Evolutionary conservation across 495 filamentous ascomycete genomes (phyloP).

Genomic region (Hypoxylon intermedium): DNA sequence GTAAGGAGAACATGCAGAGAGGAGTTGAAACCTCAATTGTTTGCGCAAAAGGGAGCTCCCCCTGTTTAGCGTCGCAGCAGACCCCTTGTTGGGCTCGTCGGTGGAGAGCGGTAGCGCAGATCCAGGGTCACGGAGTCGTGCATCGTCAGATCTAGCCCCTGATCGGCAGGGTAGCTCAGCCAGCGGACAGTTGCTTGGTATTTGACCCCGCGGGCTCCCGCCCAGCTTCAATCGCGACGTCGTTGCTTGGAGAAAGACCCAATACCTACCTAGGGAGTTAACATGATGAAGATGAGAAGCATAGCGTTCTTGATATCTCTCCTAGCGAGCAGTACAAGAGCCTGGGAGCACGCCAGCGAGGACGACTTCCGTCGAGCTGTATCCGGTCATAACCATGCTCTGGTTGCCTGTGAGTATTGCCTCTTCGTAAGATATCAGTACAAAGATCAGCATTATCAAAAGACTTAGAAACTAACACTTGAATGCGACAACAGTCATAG

Average conservation of each 20-base stretch:
- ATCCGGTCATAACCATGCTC: slow-evolving; percentile 41
- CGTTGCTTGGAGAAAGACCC: not conserved
- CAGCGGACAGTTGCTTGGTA: slow-evolving; percentile 15
- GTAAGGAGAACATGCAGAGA: slow-evolving; percentile 35
- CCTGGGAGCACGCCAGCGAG: slow-evolving; percentile 49
- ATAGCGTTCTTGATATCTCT: slow-evolving; percentile 23
- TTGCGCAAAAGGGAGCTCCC: slow-evolving; percentile 25
- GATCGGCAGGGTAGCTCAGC: slow-evolving; percentile 37
- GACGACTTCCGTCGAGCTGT: slow-evolving; percentile 42
- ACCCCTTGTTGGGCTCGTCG: slow-evolving; percentile 12
- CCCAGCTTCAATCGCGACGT: slow-evolving; percentile 9
- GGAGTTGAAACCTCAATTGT: slow-evolving; percentile 41
- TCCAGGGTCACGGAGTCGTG: slow-evolving; percentile 27
- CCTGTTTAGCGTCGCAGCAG: slow-evolving; percentile 33
- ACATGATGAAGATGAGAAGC: slow-evolving; percentile 30
- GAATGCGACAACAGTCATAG: slow-evolving; percentile 19
- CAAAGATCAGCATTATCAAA: not conserved
- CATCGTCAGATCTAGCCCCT: slow-evolving; percentile 39
- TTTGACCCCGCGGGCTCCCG: slow-evolving; percentile 27
- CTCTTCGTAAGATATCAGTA: slow-evolving; percentile 46
- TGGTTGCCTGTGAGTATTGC: slow-evolving; percentile 56
- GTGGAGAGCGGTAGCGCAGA: slow-evolving; percentile 30
- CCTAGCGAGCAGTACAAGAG: slow-evolving; percentile 18
- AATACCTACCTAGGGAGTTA: too few species aligned
- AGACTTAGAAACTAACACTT: not conserved